Base-by-base conservation (phyloP, 257 asterid genomes). In the Solanum appendiculatum region DNA sequence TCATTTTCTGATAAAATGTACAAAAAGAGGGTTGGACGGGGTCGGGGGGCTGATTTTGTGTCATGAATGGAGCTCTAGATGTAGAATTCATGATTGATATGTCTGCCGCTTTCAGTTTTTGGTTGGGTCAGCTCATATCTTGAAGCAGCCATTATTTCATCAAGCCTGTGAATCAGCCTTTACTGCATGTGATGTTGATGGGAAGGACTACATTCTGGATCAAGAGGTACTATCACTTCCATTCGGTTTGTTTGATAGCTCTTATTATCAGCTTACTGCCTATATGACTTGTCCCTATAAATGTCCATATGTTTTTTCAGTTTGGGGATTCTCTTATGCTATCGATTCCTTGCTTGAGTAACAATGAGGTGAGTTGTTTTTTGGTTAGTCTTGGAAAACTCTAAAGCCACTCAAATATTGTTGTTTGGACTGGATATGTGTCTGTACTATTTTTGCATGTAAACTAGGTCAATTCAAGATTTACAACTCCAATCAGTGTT, bases 81-180 rank as follows among this genome's bases (percentile, higher is more conserved):
- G 9, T 29, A 18, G 29, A 80, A 80, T 56, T 80, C 86, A 68
- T 81, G 84, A 56, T 34, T 60, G 77, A 25, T 54, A 74, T 40
- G 33, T 88, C 78, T 89, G 37, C 27, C 10, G 64, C 58, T 90
- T 94, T 56, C 97, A 97, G 99, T 97, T 97, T 92, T 93, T 97
- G 95, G 87, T 95, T 40, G 98, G 97, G 85, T 97, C 99, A 83
- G 95, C 97, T 86, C 93, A 95, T 90, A 83, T 97, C 85, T 88
- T 96, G 97, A 97, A 92, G 93, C 98, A 93, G 91, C 97, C 95
- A 48, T 88, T 88, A 37, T 97, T 95, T 88, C 89, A 77, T 31
- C 93, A 87, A 40, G 95, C 96, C 42, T 93, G 98, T 90, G 99
- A 95, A 89, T 84, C 89, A 74, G 98, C 98, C 72, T 97, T 96